These are phyloP conservation scores for Stropharia rugosoannulata DNA, from an alignment of 768 basidiomycete genomes.

Conservation along the genomic window DNA sequence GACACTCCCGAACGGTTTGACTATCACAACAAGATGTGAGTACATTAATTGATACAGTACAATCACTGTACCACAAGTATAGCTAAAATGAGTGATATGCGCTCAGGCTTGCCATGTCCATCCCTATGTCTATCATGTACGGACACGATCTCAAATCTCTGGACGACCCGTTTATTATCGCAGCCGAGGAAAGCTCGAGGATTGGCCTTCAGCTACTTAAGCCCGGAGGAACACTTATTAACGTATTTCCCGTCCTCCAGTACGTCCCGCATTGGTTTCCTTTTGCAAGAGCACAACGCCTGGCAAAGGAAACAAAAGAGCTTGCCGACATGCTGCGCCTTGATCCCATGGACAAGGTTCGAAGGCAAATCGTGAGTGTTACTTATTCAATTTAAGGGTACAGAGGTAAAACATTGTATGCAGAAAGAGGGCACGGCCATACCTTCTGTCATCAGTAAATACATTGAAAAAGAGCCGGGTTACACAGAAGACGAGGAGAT, in stretches of 20 bases:
- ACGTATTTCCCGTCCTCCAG: conserved; percentile 12
- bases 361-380: conserved; percentile 9
- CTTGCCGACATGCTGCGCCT: conserved; percentile 5
- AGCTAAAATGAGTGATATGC: background rate
- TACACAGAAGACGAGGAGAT: conserved; percentile 11
- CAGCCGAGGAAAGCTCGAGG: conserved; percentile 8
- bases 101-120: conserved; percentile 14
- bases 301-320: background rate
- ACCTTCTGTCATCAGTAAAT: conserved; percentile 7
- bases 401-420: no score
- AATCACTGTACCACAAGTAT: background rate
- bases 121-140: conserved; percentile 17
- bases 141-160: conserved; percentile 15
- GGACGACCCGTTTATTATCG: conserved; percentile 12
- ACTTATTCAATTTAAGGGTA: background rate
- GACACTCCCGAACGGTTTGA: no score
- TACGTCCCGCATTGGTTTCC: conserved; percentile 17
- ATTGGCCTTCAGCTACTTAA: background rate
- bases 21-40: no score
- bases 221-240: conserved; percentile 7
- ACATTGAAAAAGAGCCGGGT: conserved; percentile 5
- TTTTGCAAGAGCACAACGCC: conserved; percentile 2
- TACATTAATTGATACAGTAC: no score
- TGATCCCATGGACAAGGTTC: conserved; percentile 9
- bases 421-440: conserved; percentile 7